A percentile compares a stretch with the other conserved stretches of the same genome.
phyloP scores from a whole-genome alignment of 2,329 filamentous ascomycete genomes.

The Calonectria henricotiae region DNA sequence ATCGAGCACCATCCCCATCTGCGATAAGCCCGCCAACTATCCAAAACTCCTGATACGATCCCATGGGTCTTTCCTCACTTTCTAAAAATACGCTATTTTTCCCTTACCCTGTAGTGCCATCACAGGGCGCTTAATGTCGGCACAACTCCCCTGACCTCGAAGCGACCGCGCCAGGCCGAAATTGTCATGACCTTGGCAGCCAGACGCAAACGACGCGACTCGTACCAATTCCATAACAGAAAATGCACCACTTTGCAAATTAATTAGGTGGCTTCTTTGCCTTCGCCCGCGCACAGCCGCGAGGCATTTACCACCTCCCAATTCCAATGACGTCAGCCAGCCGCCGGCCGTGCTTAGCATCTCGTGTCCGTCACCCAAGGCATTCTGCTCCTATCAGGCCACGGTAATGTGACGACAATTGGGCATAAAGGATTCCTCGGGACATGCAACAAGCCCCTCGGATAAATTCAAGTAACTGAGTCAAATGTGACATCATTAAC shows the following conservation, averaged over 20 bases:
- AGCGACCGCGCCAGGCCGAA: background rate
- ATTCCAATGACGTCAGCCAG: background rate
- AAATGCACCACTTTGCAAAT: background rate
- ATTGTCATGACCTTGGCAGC: constrained; percentile 1
- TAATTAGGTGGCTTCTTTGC: background rate
- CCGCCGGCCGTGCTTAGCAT: background rate
- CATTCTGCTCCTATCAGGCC: background rate
- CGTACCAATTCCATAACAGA: background rate
- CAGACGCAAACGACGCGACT: background rate
- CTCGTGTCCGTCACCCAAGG: too few relatives aligned
- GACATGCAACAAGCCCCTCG: too few relatives aligned
- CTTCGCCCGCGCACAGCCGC: constrained; percentile 10
- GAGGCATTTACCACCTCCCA: background rate
- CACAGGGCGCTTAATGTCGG: constrained; percentile 33
- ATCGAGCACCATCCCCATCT: background rate
- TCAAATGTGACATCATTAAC: background rate
- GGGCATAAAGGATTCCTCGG: too few relatives aligned
- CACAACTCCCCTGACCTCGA: constrained; percentile 19
- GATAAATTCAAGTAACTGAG: background rate
- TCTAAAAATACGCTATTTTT: constrained; percentile 1
- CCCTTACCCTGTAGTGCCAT: too few relatives aligned
- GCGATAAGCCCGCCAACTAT: background rate
- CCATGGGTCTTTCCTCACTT: background rate
- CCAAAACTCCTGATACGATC: background rate
- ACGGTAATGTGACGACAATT: too few relatives aligned